Evolutionary conservation across 495 filamentous ascomycete species (phyloP), one percentile per base, ranked within the genome.

Genomic region (Xylaria grammica): DNA sequence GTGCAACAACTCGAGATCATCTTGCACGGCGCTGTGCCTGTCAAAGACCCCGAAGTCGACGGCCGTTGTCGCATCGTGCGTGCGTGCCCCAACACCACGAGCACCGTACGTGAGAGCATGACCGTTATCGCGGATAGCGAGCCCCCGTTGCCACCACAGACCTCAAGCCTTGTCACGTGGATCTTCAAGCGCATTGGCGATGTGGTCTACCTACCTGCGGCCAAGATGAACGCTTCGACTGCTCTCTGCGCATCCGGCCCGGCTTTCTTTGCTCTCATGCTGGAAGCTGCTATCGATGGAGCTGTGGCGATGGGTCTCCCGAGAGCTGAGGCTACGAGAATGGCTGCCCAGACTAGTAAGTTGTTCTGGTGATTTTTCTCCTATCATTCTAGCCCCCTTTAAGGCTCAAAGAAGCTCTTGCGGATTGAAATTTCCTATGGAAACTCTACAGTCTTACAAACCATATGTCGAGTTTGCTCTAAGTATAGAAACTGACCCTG

Each of bases 271-370:
- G 86, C 90, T 9, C 78, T 94, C n/a, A 82, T 94, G 65, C 79
- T 93, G 9, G 91, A 94, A 69, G 89, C 89, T 26, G 84, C 90
- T 30, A 86, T 89, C 13, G 91, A 94, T 72, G 91, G 91, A 1
- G 91, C 86, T 5, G 89, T 94, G 0, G 90, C 92, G 24, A 91
- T 93, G 88, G 91, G 91, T 7, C 57, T 94, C 20, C 91, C 91
- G 11, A 77, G 91, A 58, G 88, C 85, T 3, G 91, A 94, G 75
- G 91, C 90, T 4, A 87, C 88, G 68, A 72, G 85, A 56, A 93
- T 94, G 91, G 91, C 91, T 42, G 91, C 91, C 27, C 91, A 94
- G 79, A 89, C 87, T 22, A 87, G 60, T 63, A 55, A 53, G 60
- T 55, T 9, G 13, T 54, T 17, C 22, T 36, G 10, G 22, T 6